phyloP scores from a whole-genome alignment of 306 rosid genomes.

The Trichosanthes cucumerina region DNA sequence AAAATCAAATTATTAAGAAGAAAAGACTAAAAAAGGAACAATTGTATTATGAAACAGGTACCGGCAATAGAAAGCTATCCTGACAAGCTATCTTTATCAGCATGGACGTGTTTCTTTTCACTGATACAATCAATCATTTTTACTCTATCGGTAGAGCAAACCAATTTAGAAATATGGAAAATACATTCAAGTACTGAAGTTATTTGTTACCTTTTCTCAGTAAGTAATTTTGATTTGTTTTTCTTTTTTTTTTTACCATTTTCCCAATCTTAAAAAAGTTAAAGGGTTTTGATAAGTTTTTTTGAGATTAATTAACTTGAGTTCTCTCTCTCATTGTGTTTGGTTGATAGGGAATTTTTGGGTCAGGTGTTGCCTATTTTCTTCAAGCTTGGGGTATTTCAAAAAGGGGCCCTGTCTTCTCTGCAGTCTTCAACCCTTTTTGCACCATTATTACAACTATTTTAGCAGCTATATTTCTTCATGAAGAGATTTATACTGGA shows the following conservation, averaged over 20 bases:
- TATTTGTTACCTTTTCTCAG: slow-evolving; percentile 10
- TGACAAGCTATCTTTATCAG: slow-evolving; percentile 32
- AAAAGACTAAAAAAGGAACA: too few relatives aligned
- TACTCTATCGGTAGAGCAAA: slow-evolving; percentile 22
- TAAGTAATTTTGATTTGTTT: not conserved
- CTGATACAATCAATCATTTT: slow-evolving; percentile 28
- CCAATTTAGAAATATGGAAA: slow-evolving; percentile 27
- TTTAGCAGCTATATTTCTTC: slow-evolving; percentile 37
- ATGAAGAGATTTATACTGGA: slow-evolving; percentile 27
- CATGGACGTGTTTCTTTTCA: slow-evolving; percentile 49
- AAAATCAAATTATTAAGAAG: too few relatives aligned
- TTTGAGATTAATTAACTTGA: not conserved
- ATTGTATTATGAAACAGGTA: slow-evolving; percentile 21
- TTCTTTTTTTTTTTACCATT: not conserved
- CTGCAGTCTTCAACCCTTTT: slow-evolving; percentile 43
- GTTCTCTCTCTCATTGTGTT: not conserved
- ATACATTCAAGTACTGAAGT: slow-evolving; percentile 21
- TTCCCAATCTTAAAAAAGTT: not conserved
- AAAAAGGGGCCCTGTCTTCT: slow-evolving; percentile 38
- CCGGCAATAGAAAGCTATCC: slow-evolving; percentile 37
- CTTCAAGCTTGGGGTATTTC: slow-evolving; percentile 53
- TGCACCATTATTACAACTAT: slow-evolving; percentile 29
- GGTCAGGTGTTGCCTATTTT: slow-evolving; percentile 31
- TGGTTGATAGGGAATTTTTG: slow-evolving; percentile 32
- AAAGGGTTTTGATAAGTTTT: not conserved